phyloP scores from a whole-genome alignment of 129 eudicot genomes.

The Chrysanthemum makinoi region DNA sequence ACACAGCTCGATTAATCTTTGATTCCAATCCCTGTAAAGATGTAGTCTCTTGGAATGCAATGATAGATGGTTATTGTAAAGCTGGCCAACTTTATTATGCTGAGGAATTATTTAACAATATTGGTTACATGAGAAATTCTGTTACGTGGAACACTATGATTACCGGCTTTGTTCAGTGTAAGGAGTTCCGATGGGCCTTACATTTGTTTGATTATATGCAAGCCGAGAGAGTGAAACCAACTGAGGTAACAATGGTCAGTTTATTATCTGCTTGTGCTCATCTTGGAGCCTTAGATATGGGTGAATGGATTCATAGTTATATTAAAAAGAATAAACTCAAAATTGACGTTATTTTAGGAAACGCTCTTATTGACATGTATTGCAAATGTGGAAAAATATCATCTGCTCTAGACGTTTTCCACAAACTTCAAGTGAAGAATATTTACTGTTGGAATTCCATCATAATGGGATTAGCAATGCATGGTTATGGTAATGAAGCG shows the following conservation, averaged over 20 bases:
- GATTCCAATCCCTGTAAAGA: constrained; percentile 51
- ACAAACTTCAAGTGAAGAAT: constrained; percentile 36
- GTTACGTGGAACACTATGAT: constrained; percentile 65
- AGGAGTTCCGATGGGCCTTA: constrained; percentile 41
- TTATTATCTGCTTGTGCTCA: constrained; percentile 54
- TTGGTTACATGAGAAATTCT: constrained; percentile 31
- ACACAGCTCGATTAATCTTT: constrained; percentile 40
- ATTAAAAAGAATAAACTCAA: constrained; percentile 32
- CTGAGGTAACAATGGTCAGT: constrained; percentile 61
- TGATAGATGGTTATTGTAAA: constrained; percentile 51
- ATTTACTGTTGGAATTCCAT: constrained; percentile 61
- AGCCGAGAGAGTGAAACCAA: constrained; percentile 40
- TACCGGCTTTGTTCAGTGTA: constrained; percentile 44
- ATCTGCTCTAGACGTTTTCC: constrained; percentile 37
- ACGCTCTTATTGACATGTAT: constrained; percentile 56
- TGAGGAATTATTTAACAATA: constrained; percentile 36
- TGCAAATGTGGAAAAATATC: constrained; percentile 54
- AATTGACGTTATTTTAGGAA: constrained; percentile 47
- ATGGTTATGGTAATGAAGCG: constrained; percentile 48
- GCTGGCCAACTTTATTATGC: constrained; percentile 34
- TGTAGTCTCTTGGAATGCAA: constrained; percentile 57
- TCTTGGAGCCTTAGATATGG: constrained; percentile 53
- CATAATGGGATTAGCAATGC: constrained; percentile 48
- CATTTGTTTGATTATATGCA: constrained; percentile 46
- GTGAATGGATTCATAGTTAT: constrained; percentile 50